These are phyloP conservation scores for Yamadazyma epiphylla DNA, from an alignment of 1,139 yeast genomes.

Conservation along the genomic window DNA sequence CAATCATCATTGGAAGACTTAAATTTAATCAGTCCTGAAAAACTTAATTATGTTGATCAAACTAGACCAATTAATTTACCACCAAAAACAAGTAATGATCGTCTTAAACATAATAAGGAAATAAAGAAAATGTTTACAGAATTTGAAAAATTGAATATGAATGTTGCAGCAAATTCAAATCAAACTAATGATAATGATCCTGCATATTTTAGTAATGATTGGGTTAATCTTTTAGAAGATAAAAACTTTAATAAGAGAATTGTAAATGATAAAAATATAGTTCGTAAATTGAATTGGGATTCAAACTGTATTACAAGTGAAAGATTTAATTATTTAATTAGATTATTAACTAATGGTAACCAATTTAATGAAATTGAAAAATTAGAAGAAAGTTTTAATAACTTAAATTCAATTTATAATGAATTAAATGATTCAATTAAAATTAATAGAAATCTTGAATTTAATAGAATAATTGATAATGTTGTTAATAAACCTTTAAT, in stretches of 20 bases:
- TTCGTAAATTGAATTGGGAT: conserved; percentile 39
- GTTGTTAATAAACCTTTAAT: conserved; percentile 31
- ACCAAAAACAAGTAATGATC: conserved; percentile 35
- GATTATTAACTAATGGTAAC: conserved; percentile 15
- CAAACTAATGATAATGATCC: conserved; percentile 26
- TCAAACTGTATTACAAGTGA: conserved; percentile 27
- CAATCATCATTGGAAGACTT: conserved; percentile 44
- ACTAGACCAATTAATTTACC: conserved; percentile 46
- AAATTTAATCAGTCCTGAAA: conserved; percentile 39
- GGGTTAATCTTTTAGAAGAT: conserved; percentile 14
- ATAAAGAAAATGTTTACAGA: conserved; percentile 30
- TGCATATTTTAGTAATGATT: conserved; percentile 11
- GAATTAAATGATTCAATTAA: conserved; percentile 26
- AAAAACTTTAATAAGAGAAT: conserved; percentile 23
- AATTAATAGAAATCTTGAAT: conserved; percentile 31
- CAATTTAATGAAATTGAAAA: conserved; percentile 3
- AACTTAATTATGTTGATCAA: conserved; percentile 36
- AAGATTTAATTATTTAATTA: conserved; percentile 27
- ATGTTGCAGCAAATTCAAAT: conserved; percentile 13
- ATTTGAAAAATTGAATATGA: conserved; percentile 24
- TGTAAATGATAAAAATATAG: conserved; percentile 23
- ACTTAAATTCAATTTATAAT: conserved; percentile 19
- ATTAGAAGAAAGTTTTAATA: conserved; percentile 13
- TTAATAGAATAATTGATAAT: conserved; percentile 22
- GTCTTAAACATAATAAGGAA: conserved; percentile 37